Percentiles rank a stretch among this genome's conserved stretches.
Conservation (phyloP, 2,329 filamentous ascomycete genomes). For the Thermochaetoides dissita region DNA sequence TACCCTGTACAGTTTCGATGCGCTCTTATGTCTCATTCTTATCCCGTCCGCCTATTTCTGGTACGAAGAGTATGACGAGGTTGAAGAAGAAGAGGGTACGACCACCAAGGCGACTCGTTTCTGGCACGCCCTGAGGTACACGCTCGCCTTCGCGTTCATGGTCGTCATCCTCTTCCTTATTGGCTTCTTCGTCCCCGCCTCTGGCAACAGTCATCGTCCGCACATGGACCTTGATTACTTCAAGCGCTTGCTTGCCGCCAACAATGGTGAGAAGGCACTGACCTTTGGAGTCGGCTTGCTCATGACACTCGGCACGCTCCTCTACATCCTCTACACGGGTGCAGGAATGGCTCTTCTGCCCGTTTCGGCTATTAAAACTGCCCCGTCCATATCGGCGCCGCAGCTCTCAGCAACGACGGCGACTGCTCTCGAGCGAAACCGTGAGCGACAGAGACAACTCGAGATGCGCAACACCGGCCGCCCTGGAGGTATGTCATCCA, state of each 20-base stretch:
- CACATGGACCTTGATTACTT: slow-evolving; percentile 84
- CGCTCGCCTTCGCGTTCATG: slow-evolving; percentile 66
- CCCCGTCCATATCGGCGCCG: slow-evolving; percentile 72
- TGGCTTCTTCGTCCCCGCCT: slow-evolving; percentile 84
- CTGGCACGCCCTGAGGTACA: slow-evolving; percentile 82
- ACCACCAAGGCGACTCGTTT: slow-evolving; percentile 59
- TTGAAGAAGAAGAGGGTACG: slow-evolving; percentile 65
- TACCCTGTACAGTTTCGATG: slow-evolving; percentile 79
- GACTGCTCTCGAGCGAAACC: slow-evolving; percentile 71
- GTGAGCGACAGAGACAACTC: slow-evolving; percentile 81
- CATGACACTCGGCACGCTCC: slow-evolving; percentile 68
- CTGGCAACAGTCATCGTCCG: slow-evolving; percentile 48
- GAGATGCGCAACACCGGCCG: slow-evolving; percentile 72
- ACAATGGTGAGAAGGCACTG: slow-evolving; percentile 82
- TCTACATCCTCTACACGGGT: slow-evolving; percentile 82
- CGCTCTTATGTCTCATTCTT: slow-evolving; percentile 72
- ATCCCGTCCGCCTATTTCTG: slow-evolving; percentile 97
- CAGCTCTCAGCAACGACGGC: slow-evolving; percentile 63
- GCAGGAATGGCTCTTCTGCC: slow-evolving; percentile 80
- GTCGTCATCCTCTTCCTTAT: slow-evolving; percentile 75
- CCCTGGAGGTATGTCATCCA: slow-evolving; percentile 59
- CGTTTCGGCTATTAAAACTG: slow-evolving; percentile 80
- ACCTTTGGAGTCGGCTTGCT: slow-evolving; percentile 84
- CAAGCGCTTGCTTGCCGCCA: slow-evolving; percentile 68
- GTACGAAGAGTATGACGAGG: slow-evolving; percentile 94